These are phyloP conservation scores for Amanita molliuscula DNA, from an alignment of 768 basidiomycete species.

Conservation along the genomic window DNA sequence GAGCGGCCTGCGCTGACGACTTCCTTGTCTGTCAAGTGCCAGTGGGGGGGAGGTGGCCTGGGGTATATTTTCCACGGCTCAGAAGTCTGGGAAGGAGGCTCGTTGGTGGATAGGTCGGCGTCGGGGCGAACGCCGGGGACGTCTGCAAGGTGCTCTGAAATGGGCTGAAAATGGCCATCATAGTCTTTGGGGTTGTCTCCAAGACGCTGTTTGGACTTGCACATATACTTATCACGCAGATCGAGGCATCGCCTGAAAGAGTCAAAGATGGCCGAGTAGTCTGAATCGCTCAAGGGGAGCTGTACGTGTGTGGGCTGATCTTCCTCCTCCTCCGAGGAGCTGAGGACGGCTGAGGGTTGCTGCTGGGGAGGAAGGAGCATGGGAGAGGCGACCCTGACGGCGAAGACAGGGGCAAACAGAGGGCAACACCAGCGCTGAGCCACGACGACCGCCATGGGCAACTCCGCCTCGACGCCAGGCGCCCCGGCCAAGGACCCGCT, in stretches of 20 bases:
- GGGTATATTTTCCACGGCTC: constrained; percentile 87
- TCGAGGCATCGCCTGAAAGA: constrained; percentile 79
- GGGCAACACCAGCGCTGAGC: not conserved
- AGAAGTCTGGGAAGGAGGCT: constrained; percentile 19
- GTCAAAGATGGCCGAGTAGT: constrained; percentile 49
- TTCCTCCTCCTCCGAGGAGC: constrained; percentile 15
- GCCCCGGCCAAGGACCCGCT: constrained; percentile 6
- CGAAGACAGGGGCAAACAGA: constrained; percentile 14
- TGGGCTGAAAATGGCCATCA: constrained; percentile 66
- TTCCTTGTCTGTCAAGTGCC: constrained; percentile 70
- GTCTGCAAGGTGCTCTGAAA: constrained; percentile 51
- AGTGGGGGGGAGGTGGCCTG: constrained; percentile 87
- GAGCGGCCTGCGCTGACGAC: constrained; percentile 31
- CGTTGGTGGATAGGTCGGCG: constrained; percentile 22
- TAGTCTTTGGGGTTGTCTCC: constrained; percentile 94
- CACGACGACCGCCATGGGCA: constrained; percentile 11
- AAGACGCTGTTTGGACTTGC: constrained; percentile 76
- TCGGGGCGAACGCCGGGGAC: constrained; percentile 64
- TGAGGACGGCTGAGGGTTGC: constrained; percentile 32
- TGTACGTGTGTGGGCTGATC: constrained; percentile 19
- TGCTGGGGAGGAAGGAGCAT: constrained; percentile 27
- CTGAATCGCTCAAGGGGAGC: constrained; percentile 24
- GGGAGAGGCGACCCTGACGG: constrained; percentile 44
- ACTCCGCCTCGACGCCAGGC: constrained; percentile 11
- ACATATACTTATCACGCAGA: constrained; percentile 93